These are phyloP conservation scores for Didymella sp. DNA, from an alignment of 2,329 filamentous ascomycete species.

Conservation along the genomic window DNA sequence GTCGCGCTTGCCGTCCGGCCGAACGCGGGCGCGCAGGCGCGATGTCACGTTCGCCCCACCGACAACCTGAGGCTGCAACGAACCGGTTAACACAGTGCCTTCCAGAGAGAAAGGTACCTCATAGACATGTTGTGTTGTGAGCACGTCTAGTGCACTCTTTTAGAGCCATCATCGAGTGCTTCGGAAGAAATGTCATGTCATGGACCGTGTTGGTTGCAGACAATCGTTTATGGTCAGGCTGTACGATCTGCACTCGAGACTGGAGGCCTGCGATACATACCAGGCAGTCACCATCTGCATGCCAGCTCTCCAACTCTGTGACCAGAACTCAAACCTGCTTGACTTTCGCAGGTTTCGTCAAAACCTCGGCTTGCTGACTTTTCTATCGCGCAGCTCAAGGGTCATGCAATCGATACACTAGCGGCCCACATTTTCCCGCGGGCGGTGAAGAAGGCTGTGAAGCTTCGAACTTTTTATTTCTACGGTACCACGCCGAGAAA, in stretches of 20 bases:
- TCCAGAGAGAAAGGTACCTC: too few species aligned
- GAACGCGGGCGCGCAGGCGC: conserved; percentile 4
- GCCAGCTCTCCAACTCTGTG: too few species aligned
- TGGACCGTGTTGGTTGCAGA: too few species aligned
- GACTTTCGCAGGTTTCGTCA: too few species aligned
- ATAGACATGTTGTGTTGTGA: too few species aligned
- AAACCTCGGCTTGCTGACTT: not conserved
- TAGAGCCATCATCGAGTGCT: too few species aligned
- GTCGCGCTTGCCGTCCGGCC: conserved; percentile 1
- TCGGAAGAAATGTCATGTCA: too few species aligned
- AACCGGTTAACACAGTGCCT: too few species aligned
- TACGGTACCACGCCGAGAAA: conserved; percentile 7
- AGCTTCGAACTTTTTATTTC: conserved; percentile 37
- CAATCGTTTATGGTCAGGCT: too few species aligned
- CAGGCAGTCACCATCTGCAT: not conserved
- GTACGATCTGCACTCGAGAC: too few species aligned
- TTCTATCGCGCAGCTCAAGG: conserved; percentile 11
- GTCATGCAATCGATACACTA: conserved; percentile 19
- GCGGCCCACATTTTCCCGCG: conserved; percentile 24
- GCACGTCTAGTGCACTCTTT: too few species aligned
- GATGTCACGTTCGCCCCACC: conserved; percentile 9
- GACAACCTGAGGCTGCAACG: too few species aligned
- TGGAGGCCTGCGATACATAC: not conserved
- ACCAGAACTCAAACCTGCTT: not conserved
- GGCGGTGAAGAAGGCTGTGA: conserved; percentile 38